These are phyloP conservation scores for Canariomyces notabilis DNA, from an alignment of 2,329 filamentous ascomycete species.

Conservation along the genomic window DNA sequence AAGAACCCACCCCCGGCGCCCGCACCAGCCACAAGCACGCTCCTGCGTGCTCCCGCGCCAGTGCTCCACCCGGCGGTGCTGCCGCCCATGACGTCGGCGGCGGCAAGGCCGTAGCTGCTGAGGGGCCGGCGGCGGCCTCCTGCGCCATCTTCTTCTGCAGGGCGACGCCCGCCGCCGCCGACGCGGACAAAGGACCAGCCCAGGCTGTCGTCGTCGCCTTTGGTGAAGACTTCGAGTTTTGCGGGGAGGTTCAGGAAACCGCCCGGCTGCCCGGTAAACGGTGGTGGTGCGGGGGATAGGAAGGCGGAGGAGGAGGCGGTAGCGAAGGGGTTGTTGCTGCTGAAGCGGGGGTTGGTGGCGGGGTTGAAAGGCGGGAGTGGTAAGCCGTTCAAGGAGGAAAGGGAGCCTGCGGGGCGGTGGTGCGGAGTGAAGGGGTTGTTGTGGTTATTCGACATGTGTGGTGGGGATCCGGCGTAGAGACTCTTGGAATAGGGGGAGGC, in stretches of 20 bases:
- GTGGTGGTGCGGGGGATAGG: too few species aligned
- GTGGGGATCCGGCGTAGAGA: neutral
- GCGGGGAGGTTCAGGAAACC: constrained; percentile 41
- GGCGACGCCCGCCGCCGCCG: constrained; percentile 33
- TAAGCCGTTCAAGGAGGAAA: constrained; percentile 16
- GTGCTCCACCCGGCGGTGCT: constrained; percentile 45
- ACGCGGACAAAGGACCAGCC: constrained; percentile 56
- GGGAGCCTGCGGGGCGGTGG: constrained; percentile 16
- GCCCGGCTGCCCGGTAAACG: constrained; percentile 25
- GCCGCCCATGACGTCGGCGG: constrained; percentile 40
- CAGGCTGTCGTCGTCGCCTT: constrained; percentile 49
- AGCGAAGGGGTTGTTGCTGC: constrained; percentile 57
- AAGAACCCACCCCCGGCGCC: constrained; percentile 47
- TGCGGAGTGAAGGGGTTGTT: constrained; percentile 7
- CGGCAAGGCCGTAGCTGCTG: constrained; percentile 54
- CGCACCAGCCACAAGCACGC: constrained; percentile 49
- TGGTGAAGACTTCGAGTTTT: constrained; percentile 56
- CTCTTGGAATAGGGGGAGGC: constrained; percentile 15
- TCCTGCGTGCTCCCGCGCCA: constrained; percentile 46
- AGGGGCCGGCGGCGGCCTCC: constrained; percentile 46
- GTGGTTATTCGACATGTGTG: constrained; percentile 16
- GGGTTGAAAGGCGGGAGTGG: constrained; percentile 22
- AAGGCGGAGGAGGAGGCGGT: constrained; percentile 27
- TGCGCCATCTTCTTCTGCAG: constrained; percentile 24
- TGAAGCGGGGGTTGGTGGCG: constrained; percentile 42